Evolutionary conservation across 1,284 basidiomycete species (phyloP), one percentile per base, ranked within the genome.

Genomic region (Garcileccinum viscosum): DNA sequence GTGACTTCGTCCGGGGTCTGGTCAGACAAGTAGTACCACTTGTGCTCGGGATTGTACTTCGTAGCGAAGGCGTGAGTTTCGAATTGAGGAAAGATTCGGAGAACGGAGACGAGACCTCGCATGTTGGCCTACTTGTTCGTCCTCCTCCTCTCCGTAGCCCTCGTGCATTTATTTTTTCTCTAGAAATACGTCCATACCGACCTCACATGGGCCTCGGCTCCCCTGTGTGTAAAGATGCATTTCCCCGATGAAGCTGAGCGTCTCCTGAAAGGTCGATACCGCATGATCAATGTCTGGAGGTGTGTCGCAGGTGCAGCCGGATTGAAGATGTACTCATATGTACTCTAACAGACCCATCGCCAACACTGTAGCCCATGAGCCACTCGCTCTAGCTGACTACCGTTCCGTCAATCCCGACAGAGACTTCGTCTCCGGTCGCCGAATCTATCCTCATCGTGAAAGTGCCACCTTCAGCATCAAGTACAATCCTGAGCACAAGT

Each of bases 271-370:
- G 76, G 79, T 24, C 85, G 85, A 47, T 82, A 84, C 37, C 85
- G 84, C 68, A 82, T 88, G 70, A 85, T 88, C 81, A 89, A 88
- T 74, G 82, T 88, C 67, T 88, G 87, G 88, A 79, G 78, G 78
- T 79, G 14, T 30, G 73, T 35, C 24, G 14, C 14, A 5, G 1
- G 7, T 32, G 14, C 32, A 37, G 24, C 15, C 24, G 15, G 27
- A 27, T 27, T 4, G 15, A 50, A 19, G 24, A 27, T 50, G 24
- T 17, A 15, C 63, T 71, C 38, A 73, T 22, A 4, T 3, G 6
- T 61, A 27, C 38, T 37, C 5, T 35, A 77, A n/a, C n/a, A n/a
- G 75, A 40, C 87, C 87, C 4, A 83, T 89, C 66, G 79, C 75
- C 14, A 80, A 85, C 59, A 71, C 84, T 2, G 86, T 84, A 33